A percentile compares a stretch with the other conserved stretches of the same genome.
These are phyloP conservation scores for Leucoagaricus sp. DNA, from an alignment of 1,284 basidiomycete genomes.

Conservation along the genomic window DNA sequence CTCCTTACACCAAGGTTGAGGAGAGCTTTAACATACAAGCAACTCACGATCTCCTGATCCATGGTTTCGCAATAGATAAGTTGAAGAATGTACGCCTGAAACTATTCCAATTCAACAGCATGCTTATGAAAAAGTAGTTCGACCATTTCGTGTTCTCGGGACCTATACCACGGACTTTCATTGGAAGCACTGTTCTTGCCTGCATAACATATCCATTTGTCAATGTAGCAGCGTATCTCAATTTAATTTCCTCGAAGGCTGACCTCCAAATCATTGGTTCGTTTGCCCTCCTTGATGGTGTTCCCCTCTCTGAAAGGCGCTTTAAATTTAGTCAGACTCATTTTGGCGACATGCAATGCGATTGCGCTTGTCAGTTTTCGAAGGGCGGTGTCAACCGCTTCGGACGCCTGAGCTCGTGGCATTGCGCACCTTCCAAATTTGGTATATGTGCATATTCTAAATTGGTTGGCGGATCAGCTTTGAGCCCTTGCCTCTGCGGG, in stretches of 20 bases:
- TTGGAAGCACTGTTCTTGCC: constrained; percentile 69
- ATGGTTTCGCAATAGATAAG: constrained; percentile 53
- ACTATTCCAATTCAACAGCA: constrained; percentile 1
- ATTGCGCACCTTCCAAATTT: too few species aligned
- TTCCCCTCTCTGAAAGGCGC: not conserved
- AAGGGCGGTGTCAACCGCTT: constrained; percentile 65
- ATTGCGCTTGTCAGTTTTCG: constrained; percentile 67
- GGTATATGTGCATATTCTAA: too few species aligned
- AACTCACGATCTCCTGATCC: constrained; percentile 83
- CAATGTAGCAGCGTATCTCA: constrained; percentile 38
- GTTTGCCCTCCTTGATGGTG: constrained; percentile 5
- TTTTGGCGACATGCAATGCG: constrained; percentile 71
- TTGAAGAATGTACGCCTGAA: constrained; percentile 51
- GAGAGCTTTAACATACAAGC: constrained; percentile 97
- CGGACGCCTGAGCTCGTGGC: too few species aligned
- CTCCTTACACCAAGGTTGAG: constrained; percentile 96
- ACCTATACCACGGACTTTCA: constrained; percentile 86
- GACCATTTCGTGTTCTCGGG: constrained; percentile 92
- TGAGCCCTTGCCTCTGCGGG: too few species aligned
- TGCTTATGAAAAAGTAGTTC: constrained; percentile 53
- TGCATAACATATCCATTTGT: constrained; percentile 52
- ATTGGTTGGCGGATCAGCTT: too few species aligned
- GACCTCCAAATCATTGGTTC: constrained; percentile 31
- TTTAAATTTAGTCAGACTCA: constrained; percentile 62
- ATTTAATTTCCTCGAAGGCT: constrained; percentile 41